Base-by-base conservation (phyloP, 306 rosid species). In the Castanospermum australe region DNA sequence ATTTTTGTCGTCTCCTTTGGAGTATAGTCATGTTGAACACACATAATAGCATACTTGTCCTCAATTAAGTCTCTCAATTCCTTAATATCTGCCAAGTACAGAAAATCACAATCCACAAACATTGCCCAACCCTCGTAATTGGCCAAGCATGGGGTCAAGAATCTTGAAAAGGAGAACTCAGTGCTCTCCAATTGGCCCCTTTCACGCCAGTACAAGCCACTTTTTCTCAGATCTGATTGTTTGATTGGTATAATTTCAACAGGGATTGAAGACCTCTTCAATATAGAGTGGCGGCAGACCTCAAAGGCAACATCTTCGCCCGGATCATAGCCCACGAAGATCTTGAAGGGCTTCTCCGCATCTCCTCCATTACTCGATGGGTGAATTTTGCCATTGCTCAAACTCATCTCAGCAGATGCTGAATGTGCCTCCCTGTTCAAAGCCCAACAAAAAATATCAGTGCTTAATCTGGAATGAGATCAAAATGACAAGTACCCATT, bases 71-170 rank as follows among this genome's bases (percentile, higher is more conserved):
- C 90, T 9, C n/a, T 80, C 75, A 90, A 32, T 78, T 88, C 92
- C 88, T 88, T 90, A 22, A 90, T 82, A 72, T 90, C 94, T 66
- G 86, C 73, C 48, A 86, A 75, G 77, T 88, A 90, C 39, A 90
- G 89, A 57, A 90, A 90, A 86, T 90, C 94, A 85, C 94, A 90
- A 42, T 90, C 94, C 75, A 90, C 92, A 80, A 90, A 90, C 92
- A 90, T 80, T 18, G 94, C 94, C 94, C 94, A 90, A 51, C 89
- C 94, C 72, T 88, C 78, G 20, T 66, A 86, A 80, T 86, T 76
- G 41, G 92, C 90, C 81, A 90, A 74, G 61, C 8, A 11, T 7
- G 94, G 94, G 15, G 94, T 90, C 64, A 90, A 73, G 90, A 90
- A 90, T 24, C 94, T 86, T 21, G 94, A 24, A 48, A 90, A 90